Evolutionary conservation across 768 basidiomycete species (phyloP).

Genomic region (Lactifluus pinguis): DNA sequence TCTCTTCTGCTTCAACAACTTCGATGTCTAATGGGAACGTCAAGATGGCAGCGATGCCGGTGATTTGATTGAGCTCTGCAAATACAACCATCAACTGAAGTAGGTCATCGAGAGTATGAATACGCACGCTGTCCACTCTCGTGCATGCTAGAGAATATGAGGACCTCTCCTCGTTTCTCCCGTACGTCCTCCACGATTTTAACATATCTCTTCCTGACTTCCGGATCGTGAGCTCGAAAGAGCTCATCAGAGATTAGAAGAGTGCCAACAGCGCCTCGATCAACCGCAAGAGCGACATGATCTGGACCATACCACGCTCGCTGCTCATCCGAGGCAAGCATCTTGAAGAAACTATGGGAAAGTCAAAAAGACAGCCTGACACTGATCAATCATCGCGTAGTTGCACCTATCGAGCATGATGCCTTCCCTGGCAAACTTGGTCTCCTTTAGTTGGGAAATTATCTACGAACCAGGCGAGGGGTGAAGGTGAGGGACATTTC

Average conservation of each 20-base stretch:
- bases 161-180: conserved; percentile 82
- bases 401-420: conserved; percentile 77
- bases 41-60: conserved; percentile 90
- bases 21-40: conserved; percentile 95
- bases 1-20: conserved; percentile 89
- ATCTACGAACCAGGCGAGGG: conserved; percentile 38
- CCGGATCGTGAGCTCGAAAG: conserved; percentile 80
- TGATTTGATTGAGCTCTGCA: conserved; percentile 89
- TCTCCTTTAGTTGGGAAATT: conserved; percentile 72
- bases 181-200: conserved; percentile 81
- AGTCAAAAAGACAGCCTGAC: not conserved
- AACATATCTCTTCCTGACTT: conserved; percentile 75
- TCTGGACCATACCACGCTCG: conserved; percentile 98
- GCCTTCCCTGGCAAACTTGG: conserved; percentile 94
- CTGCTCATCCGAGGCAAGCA: conserved; percentile 90
- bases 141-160: conserved; percentile 99
- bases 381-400: not conserved
- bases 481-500: not conserved
- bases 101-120: not conserved
- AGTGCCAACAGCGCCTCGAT: conserved; percentile 89
- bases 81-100: not conserved
- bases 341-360: conserved; percentile 82
- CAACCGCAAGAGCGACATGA: conserved; percentile 85
- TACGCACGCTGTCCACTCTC: conserved; percentile 93
- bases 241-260: conserved; percentile 91